Percentiles rank a stretch among this genome's conserved stretches.
phyloP scores from a whole-genome alignment of 2,329 filamentous ascomycete genomes.

The Ceratocystis huliohia region DNA sequence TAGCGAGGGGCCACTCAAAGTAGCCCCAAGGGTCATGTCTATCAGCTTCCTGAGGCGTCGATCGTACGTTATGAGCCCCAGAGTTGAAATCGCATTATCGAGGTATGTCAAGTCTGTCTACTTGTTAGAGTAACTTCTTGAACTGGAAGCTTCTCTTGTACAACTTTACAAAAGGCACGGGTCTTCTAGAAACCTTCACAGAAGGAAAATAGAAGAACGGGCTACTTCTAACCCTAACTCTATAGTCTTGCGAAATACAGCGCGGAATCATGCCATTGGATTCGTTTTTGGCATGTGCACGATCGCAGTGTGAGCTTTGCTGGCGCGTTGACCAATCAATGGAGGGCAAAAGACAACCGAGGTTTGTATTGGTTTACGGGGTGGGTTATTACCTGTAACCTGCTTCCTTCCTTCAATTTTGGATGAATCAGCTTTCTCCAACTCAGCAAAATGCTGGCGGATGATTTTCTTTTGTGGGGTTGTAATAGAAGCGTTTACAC shows the following conservation, averaged over 20 bases:
- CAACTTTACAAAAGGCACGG: background rate
- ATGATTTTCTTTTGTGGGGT: background rate
- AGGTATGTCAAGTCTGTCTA: no score
- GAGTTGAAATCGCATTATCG: no score
- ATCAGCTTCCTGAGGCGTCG: no score
- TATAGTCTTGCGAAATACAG: background rate
- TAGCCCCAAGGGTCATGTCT: background rate
- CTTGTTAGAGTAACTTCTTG: background rate
- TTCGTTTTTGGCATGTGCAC: background rate
- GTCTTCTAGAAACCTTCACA: background rate
- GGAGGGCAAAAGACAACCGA: background rate
- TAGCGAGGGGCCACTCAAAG: background rate
- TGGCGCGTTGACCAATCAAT: background rate
- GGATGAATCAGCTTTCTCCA: background rate
- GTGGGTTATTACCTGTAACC: background rate
- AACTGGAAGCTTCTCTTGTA: background rate
- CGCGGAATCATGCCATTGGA: background rate
- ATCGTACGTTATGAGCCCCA: no score
- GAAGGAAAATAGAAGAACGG: background rate
- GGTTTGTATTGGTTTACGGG: background rate
- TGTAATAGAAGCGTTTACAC: background rate
- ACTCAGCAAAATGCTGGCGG: background rate
- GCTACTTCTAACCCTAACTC: background rate
- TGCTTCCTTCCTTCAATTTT: background rate
- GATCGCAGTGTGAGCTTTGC: background rate